These are phyloP conservation scores for Aspergillus haitiensis DNA, from an alignment of 495 filamentous ascomycete genomes.

Conservation along the genomic window DNA sequence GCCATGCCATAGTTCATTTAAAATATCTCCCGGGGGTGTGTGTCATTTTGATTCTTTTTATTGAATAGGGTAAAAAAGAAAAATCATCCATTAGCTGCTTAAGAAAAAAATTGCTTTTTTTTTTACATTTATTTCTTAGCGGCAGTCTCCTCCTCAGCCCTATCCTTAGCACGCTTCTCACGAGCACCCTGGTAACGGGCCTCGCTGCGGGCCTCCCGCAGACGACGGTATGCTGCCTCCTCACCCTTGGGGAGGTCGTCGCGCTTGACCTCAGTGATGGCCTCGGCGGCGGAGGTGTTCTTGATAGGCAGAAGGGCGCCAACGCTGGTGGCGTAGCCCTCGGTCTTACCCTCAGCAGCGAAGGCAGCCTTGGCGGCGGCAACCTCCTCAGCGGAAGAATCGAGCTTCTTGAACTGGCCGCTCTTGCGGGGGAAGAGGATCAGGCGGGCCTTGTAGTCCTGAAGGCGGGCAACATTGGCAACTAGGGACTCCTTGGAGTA, in stretches of 20 bases:
- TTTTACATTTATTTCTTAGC: conserved; percentile 81
- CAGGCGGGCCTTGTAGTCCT: conserved; percentile 90
- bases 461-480: conserved; percentile 91
- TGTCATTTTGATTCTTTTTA: too few relatives aligned
- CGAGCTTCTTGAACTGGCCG: conserved; percentile 86
- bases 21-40: conserved; percentile 30
- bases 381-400: conserved; percentile 84
- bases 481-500: conserved; percentile 90
- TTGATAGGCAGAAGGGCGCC: conserved; percentile 66
- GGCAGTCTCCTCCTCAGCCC: conserved; percentile 84
- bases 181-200: conserved; percentile 76
- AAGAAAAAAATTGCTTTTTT: conserved; percentile 35
- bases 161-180: conserved; percentile 91
- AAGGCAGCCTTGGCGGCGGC: conserved; percentile 63
- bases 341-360: conserved; percentile 51
- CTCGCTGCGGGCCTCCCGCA: conserved; percentile 84
- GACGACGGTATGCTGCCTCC: conserved; percentile 79
- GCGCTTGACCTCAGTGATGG: conserved; percentile 77
- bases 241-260: conserved; percentile 72
- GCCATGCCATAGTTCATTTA: conserved; percentile 46
- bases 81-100: conserved; percentile 49
- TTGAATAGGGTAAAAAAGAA: conserved; percentile 32
- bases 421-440: conserved; percentile 97
- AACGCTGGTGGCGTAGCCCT: conserved; percentile 56
- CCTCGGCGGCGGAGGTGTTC: conserved; percentile 57